Evolutionary conservation across 805 yeast species (phyloP).

Genomic region (Priceomyces carsonii): DNA sequence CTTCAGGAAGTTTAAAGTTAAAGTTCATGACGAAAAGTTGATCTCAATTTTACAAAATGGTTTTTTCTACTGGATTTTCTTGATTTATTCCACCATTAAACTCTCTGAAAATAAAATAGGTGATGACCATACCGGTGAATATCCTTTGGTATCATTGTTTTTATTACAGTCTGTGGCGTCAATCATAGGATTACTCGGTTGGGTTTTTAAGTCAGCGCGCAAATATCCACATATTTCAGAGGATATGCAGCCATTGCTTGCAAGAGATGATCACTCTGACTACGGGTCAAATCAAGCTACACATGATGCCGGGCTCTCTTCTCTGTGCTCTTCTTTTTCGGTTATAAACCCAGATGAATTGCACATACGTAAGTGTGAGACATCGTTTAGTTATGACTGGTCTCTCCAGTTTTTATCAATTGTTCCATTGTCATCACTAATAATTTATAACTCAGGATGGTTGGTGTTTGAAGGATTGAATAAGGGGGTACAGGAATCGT

Average conservation of each 20-base stretch:
- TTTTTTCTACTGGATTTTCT: conserved; percentile 54
- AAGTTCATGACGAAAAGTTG: conserved; percentile 46
- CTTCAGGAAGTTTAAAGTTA: conserved; percentile 31
- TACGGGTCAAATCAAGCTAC: conserved; percentile 19
- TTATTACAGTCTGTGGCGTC: conserved; percentile 47
- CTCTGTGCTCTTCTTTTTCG: conserved; percentile 21
- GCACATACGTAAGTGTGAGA: conserved; percentile 13
- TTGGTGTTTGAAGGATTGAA: conserved; percentile 62
- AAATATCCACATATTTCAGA: conserved; percentile 16
- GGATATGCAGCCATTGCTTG: conserved; percentile 34
- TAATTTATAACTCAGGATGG: conserved; percentile 56
- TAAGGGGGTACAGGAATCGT: conserved; percentile 72
- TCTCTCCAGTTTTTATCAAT: conserved; percentile 65
- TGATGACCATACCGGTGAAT: conserved; percentile 56
- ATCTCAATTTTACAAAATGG: conserved; percentile 50
- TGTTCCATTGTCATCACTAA: conserved; percentile 62
- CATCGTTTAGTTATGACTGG: conserved; percentile 76
- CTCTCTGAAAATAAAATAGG: conserved; percentile 42
- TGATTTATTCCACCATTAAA: conserved; percentile 49
- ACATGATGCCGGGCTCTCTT: conserved; percentile 10
- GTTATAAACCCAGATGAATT: conserved; percentile 17
- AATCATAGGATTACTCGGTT: conserved; percentile 53
- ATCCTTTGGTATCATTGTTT: conserved; percentile 48
- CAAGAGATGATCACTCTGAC: conserved; percentile 12
- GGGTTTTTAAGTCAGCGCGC: conserved; percentile 28